Evolutionary conservation across 768 basidiomycete species (phyloP), one percentile per base, ranked within the genome.

Genomic region (Scleroderma bovista): DNA sequence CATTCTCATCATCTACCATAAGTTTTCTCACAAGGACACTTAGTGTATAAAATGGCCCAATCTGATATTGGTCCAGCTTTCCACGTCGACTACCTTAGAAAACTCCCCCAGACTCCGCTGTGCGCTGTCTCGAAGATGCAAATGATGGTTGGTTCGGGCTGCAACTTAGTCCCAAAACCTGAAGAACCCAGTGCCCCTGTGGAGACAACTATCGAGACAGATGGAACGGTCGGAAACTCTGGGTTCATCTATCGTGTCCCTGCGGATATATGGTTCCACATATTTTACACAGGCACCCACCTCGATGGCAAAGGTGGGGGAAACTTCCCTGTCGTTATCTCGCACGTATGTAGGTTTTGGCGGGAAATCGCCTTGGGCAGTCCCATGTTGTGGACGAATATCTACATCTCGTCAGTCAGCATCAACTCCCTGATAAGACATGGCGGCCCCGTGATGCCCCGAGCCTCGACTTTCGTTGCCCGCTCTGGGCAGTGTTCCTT

Each of bases 281-380:
- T 56, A 19, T 56, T 53, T 40, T 32, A 46, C 19, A 17, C 50
- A 17, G 54, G 46, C 4, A 17, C 38, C 4, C 23, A 33, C 24
- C 16, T 20, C 36, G 29, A 33, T 42, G 16, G n/a, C n/a, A n/a
- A 34, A 34, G 6, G 26, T 29, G 12, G 7, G n/a, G 39, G 37
- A 31, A 44, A 46, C 23, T 53, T 49, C 33, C 44, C 51, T 1
- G 68, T 77, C n/a, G 19, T 58, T 12, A 50, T 73, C 15, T 71
- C 70, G 34, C 74, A 76, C 49, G 73, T 77, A 36, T 76, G 69
- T n/a, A 49, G 49, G 16, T 61, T 59, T 43, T 77, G 75, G 74
- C 67, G 76, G 41, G 58, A 57, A 3, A 55, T 69, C 15, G 72
- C 71, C 1, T 46, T 73, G 22, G 54, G 57, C 13, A 69, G 65